Percentiles rank a stretch among this genome's conserved stretches.
phyloP scores from a whole-genome alignment of 225 moss, liverwort and hornwort genomes.

The Physcomitrium patens region DNA sequence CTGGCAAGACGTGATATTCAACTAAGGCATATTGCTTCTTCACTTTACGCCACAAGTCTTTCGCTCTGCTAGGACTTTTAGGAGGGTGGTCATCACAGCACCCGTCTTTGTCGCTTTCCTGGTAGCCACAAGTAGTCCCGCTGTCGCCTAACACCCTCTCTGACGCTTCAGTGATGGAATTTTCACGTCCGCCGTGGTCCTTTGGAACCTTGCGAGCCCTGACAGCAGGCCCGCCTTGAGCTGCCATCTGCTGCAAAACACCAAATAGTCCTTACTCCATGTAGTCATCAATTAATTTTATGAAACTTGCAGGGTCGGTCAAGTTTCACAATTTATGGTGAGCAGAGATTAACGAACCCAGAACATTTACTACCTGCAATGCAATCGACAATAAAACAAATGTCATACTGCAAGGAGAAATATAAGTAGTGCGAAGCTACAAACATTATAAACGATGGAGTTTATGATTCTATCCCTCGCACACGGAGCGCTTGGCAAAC shows the following conservation, averaged over 20 bases:
- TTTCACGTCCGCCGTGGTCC: conserved; percentile 22
- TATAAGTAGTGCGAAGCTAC: too few relatives aligned
- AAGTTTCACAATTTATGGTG: background rate
- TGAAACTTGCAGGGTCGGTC: background rate
- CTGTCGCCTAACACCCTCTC: conserved; percentile 22
- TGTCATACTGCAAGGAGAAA: background rate
- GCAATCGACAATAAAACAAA: background rate
- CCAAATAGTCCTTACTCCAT: background rate
- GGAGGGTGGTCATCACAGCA: conserved; percentile 49
- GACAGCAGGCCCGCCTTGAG: conserved; percentile 30
- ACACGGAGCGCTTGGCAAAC: too few relatives aligned
- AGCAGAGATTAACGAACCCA: background rate
- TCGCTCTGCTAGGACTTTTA: conserved; percentile 53
- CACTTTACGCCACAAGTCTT: conserved; percentile 73
- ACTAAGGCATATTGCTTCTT: conserved; percentile 73
- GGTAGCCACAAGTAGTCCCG: conserved; percentile 34
- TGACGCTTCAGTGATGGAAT: conserved; percentile 17
- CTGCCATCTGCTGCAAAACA: conserved; percentile 46
- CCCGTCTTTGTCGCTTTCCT: conserved; percentile 35
- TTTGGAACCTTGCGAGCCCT: conserved; percentile 41
- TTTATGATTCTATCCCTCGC: too few relatives aligned
- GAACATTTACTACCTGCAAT: background rate
- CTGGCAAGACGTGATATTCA: conserved; percentile 88
- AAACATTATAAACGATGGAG: too few relatives aligned
- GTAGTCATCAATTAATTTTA: too few relatives aligned